Conservation (phyloP, 805 yeast species). For the Candida railenensis region DNA sequence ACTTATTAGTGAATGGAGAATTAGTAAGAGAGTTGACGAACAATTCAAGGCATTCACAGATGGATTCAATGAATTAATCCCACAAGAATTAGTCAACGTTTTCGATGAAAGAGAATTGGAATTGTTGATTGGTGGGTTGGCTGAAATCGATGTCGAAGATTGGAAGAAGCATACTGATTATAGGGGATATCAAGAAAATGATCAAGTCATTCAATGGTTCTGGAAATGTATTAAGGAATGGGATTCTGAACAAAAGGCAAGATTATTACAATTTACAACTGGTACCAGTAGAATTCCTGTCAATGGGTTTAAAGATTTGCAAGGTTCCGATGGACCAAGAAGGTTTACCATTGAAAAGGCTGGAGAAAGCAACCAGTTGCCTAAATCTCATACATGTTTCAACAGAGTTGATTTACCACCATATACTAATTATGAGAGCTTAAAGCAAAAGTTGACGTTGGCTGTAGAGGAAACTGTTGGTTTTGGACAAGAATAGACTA, state of each 20-base stretch:
- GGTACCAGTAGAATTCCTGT: conserved; percentile 99
- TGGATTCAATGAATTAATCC: conserved; percentile 96
- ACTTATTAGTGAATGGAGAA: conserved; percentile 93
- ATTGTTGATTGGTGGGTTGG: conserved; percentile 94
- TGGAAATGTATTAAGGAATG: conserved; percentile 92
- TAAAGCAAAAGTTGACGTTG: conserved; percentile 86
- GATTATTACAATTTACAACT: conserved; percentile 94
- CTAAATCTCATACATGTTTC: conserved; percentile 98
- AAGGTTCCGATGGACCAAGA: conserved; percentile 99
- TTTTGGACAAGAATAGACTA: conserved; percentile 85
- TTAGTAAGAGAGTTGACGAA: conserved; percentile 87
- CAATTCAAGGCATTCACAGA: conserved; percentile 96
- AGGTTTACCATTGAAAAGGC: conserved; percentile 98
- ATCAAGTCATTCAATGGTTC: conserved; percentile 98
- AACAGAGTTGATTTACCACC: conserved; percentile 98
- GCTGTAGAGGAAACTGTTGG: conserved; percentile 99
- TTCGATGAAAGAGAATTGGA: conserved; percentile 98
- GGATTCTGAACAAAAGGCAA: conserved; percentile 96
- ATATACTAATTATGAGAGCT: conserved; percentile 75
- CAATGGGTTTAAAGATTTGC: conserved; percentile 97
- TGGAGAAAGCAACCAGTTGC: conserved; percentile 89
- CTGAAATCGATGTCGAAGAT: conserved; percentile 96
- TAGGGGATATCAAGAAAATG: conserved; percentile 95
- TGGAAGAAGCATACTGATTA: conserved; percentile 99
- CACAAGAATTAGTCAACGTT: conserved; percentile 93